Evolutionary conservation across 768 basidiomycete genomes (phyloP).

Genomic region (Nevesoporus exiguus): DNA sequence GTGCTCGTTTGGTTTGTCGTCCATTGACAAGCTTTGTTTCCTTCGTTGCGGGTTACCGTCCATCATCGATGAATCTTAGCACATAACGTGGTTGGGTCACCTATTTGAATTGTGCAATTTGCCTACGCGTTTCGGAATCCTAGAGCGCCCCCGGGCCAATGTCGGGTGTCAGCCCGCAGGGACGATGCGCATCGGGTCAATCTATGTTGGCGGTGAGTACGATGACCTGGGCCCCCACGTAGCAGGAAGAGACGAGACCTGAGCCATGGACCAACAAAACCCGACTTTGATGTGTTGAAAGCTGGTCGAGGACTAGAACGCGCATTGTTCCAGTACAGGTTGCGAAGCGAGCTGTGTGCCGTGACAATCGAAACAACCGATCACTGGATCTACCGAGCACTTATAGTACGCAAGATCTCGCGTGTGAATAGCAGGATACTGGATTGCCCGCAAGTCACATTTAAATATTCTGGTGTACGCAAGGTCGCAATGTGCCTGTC

Average conservation of each 20-base stretch:
- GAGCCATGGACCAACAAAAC: slow-evolving; percentile 39
- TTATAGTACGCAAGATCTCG: background rate
- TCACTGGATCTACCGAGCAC: background rate
- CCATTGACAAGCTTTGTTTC: too few species aligned
- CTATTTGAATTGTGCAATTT: too few species aligned
- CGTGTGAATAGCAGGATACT: slow-evolving; percentile 80
- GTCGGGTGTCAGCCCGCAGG: slow-evolving; percentile 65
- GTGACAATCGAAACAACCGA: background rate
- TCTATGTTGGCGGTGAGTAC: slow-evolving; percentile 37
- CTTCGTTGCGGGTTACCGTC: too few species aligned
- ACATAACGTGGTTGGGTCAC: too few species aligned
- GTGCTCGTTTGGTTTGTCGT: too few species aligned
- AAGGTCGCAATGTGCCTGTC: slow-evolving; percentile 80
- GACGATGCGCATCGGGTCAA: slow-evolving; percentile 77
- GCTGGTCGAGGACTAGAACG: slow-evolving; percentile 84
- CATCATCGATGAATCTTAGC: too few species aligned
- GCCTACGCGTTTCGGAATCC: background rate
- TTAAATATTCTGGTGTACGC: slow-evolving; percentile 94
- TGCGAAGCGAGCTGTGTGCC: slow-evolving; percentile 64
- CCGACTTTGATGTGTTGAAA: slow-evolving; percentile 70
- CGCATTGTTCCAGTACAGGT: slow-evolving; percentile 87
- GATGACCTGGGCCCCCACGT: too few species aligned
- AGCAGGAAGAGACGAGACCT: background rate
- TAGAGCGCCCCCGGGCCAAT: slow-evolving; percentile 66
- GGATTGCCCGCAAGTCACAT: slow-evolving; percentile 83